phyloP scores from a whole-genome alignment of 2,329 filamentous ascomycete genomes.

The Fusarium solani-melongenae region DNA sequence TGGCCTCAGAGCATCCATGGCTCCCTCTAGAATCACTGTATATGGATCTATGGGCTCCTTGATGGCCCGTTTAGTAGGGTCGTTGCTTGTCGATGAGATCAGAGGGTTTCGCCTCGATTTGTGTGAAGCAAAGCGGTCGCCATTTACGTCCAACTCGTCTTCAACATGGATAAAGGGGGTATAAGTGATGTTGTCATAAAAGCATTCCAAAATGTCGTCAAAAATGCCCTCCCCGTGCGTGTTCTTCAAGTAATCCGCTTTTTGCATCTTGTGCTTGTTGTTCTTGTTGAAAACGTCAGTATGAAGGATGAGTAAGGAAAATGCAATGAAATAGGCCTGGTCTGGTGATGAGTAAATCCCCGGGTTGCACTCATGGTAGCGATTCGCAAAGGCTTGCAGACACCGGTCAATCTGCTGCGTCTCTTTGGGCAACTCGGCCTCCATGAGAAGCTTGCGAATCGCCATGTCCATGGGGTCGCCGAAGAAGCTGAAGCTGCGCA shows the following conservation, averaged over 20 bases:
- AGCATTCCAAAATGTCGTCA: slow-evolving; percentile 92
- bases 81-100: slow-evolving; percentile 69
- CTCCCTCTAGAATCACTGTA: slow-evolving; percentile 90
- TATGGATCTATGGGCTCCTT: slow-evolving; percentile 96
- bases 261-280: slow-evolving; percentile 99
- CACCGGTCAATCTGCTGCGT: slow-evolving; percentile 98
- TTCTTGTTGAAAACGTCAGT: slow-evolving; percentile 99
- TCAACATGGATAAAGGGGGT: slow-evolving; percentile 98
- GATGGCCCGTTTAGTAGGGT: slow-evolving; percentile 67
- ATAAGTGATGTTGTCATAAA: slow-evolving; percentile 98
- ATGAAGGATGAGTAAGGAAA: slow-evolving; percentile 94
- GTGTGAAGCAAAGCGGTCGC: slow-evolving; percentile 76
- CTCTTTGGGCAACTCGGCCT: slow-evolving; percentile 94
- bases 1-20: slow-evolving; percentile 83
- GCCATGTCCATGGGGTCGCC: slow-evolving; percentile 99
- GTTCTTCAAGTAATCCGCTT: slow-evolving; percentile 94
- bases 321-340: slow-evolving; percentile 98
- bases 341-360: slow-evolving; percentile 92
- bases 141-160: slow-evolving; percentile 85
- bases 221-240: slow-evolving; percentile 92
- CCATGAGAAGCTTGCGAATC: slow-evolving; percentile 93
- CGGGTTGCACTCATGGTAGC: slow-evolving; percentile 98
- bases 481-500: slow-evolving; percentile 94
- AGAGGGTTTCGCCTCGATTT: slow-evolving; percentile 78
- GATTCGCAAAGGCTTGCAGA: slow-evolving; percentile 91